A percentile compares a stretch with the other conserved stretches of the same genome.
Conservation (phyloP, 768 basidiomycete species). For the Lactifluus rugatus region DNA sequence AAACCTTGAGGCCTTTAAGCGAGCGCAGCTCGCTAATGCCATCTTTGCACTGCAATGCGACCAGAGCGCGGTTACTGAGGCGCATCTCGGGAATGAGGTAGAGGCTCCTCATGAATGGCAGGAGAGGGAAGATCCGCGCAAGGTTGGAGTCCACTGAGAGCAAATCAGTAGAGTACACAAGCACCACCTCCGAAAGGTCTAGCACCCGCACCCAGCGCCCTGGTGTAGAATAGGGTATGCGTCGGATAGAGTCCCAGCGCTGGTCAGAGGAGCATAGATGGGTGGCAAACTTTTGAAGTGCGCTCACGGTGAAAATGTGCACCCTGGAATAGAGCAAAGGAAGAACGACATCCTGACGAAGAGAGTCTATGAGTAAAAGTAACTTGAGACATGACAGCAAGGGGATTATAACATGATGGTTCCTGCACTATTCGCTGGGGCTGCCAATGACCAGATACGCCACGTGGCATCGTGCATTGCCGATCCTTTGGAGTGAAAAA, state of each 20-base stretch:
- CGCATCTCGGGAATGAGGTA: constrained; percentile 9
- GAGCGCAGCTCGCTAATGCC: constrained; percentile 12
- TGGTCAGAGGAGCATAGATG: constrained; percentile 54
- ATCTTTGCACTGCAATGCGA: constrained; percentile 12
- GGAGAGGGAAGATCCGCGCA: constrained; percentile 51
- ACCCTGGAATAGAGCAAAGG: constrained; percentile 59
- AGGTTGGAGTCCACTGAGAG: constrained; percentile 55
- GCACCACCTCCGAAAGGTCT: constrained; percentile 49
- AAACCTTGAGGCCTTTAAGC: constrained; percentile 14
- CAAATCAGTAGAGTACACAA: constrained; percentile 34
- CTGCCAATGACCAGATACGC: neutral
- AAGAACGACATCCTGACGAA: constrained; percentile 48
- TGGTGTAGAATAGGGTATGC: constrained; percentile 79
- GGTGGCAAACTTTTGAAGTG: constrained; percentile 49
- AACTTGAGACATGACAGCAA: neutral
- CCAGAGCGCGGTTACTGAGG: constrained; percentile 13
- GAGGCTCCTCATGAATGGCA: constrained; percentile 22
- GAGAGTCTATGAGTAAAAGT: neutral
- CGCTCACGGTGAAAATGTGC: constrained; percentile 32
- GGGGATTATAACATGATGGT: constrained; percentile 1
- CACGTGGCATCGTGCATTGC: neutral
- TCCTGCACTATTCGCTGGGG: neutral
- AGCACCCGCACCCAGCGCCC: constrained; percentile 78
- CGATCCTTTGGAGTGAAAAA: neutral
- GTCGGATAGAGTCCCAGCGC: constrained; percentile 80